These are phyloP conservation scores for Aspergillus sclerotialis DNA, from an alignment of 2,329 filamentous ascomycete genomes.

Conservation along the genomic window DNA sequence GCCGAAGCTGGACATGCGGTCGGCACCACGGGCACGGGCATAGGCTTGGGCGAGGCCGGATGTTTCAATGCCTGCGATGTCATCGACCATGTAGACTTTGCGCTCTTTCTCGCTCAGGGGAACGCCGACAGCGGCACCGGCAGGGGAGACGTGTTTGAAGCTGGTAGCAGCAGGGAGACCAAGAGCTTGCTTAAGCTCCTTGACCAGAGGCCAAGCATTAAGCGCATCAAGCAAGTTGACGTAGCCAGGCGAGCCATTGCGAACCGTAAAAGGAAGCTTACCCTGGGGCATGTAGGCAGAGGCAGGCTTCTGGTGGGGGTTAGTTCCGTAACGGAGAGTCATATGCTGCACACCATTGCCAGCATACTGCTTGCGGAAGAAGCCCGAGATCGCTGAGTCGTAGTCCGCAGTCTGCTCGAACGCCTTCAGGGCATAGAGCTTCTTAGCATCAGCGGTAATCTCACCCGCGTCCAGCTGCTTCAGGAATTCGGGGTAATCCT, in stretches of 20 bases:
- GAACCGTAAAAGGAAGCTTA: conserved; percentile 87
- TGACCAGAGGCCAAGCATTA: conserved; percentile 94
- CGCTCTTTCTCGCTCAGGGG: conserved; percentile 80
- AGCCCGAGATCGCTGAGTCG: conserved; percentile 86
- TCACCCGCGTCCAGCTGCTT: conserved; percentile 80
- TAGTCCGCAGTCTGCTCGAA: conserved; percentile 98
- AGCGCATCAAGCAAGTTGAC: conserved; percentile 95
- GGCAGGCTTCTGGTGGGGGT: conserved; percentile 97
- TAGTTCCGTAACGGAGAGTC: conserved; percentile 86
- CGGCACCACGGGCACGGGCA: conserved; percentile 86
- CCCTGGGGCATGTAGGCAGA: conserved; percentile 69
- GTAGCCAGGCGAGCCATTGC: conserved; percentile 84
- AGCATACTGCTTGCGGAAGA: conserved; percentile 97
- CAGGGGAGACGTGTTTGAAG: conserved; percentile 98
- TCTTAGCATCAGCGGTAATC: conserved; percentile 76
- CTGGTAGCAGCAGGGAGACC: conserved; percentile 86
- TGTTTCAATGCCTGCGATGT: conserved; percentile 79
- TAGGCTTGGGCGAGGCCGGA: conserved; percentile 90
- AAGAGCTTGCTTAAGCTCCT: conserved; percentile 86
- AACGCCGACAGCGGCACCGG: conserved; percentile 88
- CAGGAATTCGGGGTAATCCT: conserved; percentile 90
- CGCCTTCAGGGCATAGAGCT: conserved; percentile 89
- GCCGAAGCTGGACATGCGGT: conserved; percentile 98
- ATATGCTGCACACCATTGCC: conserved; percentile 75
- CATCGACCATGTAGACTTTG: conserved; percentile 97